A percentile compares a stretch with the other conserved stretches of the same genome.
phyloP scores from a whole-genome alignment of 2,329 filamentous ascomycete species.

The Geosmithia morbida region DNA sequence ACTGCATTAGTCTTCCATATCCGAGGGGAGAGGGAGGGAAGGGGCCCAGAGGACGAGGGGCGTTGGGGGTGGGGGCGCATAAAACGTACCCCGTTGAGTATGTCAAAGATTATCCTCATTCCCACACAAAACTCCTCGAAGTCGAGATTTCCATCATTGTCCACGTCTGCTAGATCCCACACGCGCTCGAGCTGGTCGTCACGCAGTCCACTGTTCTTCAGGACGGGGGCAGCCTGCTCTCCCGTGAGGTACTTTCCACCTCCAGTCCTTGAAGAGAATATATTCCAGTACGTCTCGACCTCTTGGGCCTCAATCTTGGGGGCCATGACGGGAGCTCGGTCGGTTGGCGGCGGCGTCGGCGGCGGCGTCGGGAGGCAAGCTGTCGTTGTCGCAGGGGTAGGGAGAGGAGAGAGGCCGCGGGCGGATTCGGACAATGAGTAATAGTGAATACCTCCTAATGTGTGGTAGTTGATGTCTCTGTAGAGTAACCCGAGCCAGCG shows the following conservation, averaged over 20 bases:
- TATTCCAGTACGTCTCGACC: constrained; percentile 53
- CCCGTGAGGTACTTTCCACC: constrained; percentile 45
- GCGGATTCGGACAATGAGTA: not conserved
- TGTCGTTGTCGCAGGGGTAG: not conserved
- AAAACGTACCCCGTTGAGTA: constrained; percentile 69
- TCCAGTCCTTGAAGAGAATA: constrained; percentile 44
- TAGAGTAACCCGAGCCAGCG: not conserved
- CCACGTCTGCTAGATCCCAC: constrained; percentile 95
- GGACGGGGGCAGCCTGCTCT: constrained; percentile 45
- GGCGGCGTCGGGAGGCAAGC: not conserved
- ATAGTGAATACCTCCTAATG: not conserved
- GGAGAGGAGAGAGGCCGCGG: not conserved
- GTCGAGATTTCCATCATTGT: constrained; percentile 92
- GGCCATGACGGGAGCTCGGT: constrained; percentile 27
- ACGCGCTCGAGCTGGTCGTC: constrained; percentile 83
- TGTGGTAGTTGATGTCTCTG: not conserved
- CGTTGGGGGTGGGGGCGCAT: not conserved
- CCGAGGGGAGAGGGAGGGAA: not conserved
- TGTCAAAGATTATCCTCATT: constrained; percentile 94
- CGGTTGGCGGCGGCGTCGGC: no score
- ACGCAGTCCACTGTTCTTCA: constrained; percentile 48
- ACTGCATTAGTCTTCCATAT: not conserved
- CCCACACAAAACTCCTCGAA: constrained; percentile 99
- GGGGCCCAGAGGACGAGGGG: not conserved
- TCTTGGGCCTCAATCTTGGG: constrained; percentile 48